Evolutionary conservation across 164 flowering plant genomes (phyloP), one percentile per base, ranked within the genome.

Genomic region (Cinnamomum chago): DNA sequence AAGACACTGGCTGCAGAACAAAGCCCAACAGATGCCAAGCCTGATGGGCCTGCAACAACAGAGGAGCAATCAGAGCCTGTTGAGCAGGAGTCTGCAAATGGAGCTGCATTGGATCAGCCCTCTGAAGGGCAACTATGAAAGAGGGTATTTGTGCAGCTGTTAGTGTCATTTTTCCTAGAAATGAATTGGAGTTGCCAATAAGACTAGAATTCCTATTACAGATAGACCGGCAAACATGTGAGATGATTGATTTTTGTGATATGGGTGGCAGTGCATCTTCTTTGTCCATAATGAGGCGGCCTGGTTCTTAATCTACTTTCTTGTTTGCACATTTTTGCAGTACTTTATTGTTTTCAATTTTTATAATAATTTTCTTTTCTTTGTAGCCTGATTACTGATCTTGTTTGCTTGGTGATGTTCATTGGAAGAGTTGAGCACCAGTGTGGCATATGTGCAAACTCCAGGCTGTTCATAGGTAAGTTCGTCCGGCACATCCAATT

Each of bases 1-100:
- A 73, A 64, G 20, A 75, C 65, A 77, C 75, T 72, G n/a, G 64
- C 62, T 17, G 28, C 78, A 27, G 85, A 80, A 28, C 50, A 52
- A n/a, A 74, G 70, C 33, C 75, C 74, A 47, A 35, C 64, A 33
- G 70, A 77, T 30, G 71, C 79, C 20, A 66, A 72, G 28, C 33
- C 70, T n/a, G 82, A 82, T 25, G 73, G 3, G 3, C 35, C 65
- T 64, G 70, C 23, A 17, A 50, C 40, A 20, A 66, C 67, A 20
- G 80, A 69, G 70, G 86, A 80, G 78, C 87, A 81, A 67, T 35
- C 51, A 22, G 73, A 74, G 71, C 77, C 71, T 55, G 20, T 30
- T 62, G 72, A 80, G 70, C 84, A 71, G 58, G 82, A 83, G 51
- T 66, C 23, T 10, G 70, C 58, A 67, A 70, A 74, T 35, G 47